Base-by-base conservation (phyloP, 257 asterid species). In the Fraxinus pennsylvanica region DNA sequence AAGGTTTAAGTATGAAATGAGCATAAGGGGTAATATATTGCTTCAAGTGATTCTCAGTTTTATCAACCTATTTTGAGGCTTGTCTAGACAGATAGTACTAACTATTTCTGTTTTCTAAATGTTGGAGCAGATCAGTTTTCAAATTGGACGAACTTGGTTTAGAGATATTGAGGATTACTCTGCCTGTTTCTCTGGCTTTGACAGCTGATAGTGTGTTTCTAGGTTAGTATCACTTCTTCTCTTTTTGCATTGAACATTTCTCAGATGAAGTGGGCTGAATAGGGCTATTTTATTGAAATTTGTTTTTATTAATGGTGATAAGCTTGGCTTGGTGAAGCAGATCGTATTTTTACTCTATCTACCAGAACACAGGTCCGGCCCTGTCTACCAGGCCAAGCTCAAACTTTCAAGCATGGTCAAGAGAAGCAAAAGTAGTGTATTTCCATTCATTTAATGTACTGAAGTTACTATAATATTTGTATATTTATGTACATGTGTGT, bases 131-230 rank as follows among this genome's bases (percentile, higher is more conserved):
- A 61, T 61, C 68, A 9, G 12, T 86, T 47, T 88, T 90, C 72
- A 88, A 88, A 77, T 59, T 87, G 68, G 97, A 92, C 82, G 94
- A 89, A 29, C 88, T 92, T 65, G 97, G 97, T 10, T 19, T 76
- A 69, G 97, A 90, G 80, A 90, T 92, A 83, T 88, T 87, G 57
- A 84, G 76, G 30, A 90, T 92, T 50, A 91, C 94, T 2, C 75
- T 92, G 63, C 96, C 96, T 22, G 94, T 96, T 19, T 94, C 97
- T 21, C 83, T 90, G 59, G 96, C 97, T 80, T 82, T 92, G 79
- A 90, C 93, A 39, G 97, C 97, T 79, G 97, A 92, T 83, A 25
- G 27, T 25, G 27, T 25, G 27, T 25, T 25, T 25, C 27, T 25
- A 25, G 27, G 27, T 25, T 25, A 25, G 27, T 25, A 25, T 25